Evolutionary conservation across 306 rosid species (phyloP), one percentile per base, ranked within the genome.

Genomic region (Acmispon strigosus): DNA sequence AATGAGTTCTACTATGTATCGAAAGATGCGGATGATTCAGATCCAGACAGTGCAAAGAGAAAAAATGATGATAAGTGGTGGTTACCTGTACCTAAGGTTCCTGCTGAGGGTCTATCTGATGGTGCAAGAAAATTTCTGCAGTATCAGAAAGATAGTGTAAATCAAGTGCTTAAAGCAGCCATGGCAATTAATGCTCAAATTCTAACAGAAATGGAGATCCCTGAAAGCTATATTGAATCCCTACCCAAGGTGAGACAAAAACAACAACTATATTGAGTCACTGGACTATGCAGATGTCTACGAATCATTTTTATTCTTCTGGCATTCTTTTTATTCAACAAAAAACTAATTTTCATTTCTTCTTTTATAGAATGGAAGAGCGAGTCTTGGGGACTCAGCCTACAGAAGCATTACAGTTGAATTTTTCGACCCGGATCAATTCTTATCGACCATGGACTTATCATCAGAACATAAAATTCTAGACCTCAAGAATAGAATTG

Each of bases 131-230:
- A 86, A 52, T 91, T 91, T 70, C 16, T 95, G 70, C 97, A 89
- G 80, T 81, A 87, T 72, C 99, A 95, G 78, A 95, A 95, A 75
- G 99, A 95, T 78, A 71, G 89, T 76, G 99, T 95, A 60, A 91
- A 86, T 79, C 99, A 95, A 82, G 99, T 95, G 49, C 99, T 95
- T 62, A 95, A 95, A 82, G 97, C 97, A 69, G 99, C 99, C 69
- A 89, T 91, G 99, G 97, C 99, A 67, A 95, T 95, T 49, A 95
- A 95, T 79, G 96, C 99, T 76, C 96, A 89, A 67, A 86, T 92
- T 78, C 65, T 95, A 61, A 61, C 96, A 18, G 99, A 95, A 76
- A 91, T 95, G 90, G 99, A 95, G 80, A 88, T 91, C 62, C 99
- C 99, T 0, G 99, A 95, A 42, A 87, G 85, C 80, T 95, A 91